These are phyloP conservation scores for Fusarium pininemorale DNA, from an alignment of 2,329 filamentous ascomycete genomes.

Conservation along the genomic window DNA sequence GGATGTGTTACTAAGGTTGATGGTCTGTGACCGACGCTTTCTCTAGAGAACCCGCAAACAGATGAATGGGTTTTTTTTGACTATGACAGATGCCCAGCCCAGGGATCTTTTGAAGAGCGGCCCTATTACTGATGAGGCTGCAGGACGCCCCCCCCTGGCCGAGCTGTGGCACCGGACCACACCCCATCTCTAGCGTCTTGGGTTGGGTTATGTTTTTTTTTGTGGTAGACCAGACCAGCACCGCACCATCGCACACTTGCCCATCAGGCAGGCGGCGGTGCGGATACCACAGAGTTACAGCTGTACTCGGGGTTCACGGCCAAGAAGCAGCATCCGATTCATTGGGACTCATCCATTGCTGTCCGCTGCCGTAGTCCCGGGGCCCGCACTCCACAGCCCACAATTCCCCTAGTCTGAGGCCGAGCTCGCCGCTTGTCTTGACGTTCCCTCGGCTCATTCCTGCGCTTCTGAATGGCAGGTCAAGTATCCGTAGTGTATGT, in stretches of 20 bases:
- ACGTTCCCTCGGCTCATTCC: slow-evolving; percentile 32
- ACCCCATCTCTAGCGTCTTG: slow-evolving; percentile 35
- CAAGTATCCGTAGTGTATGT: not conserved
- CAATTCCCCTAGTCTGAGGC: slow-evolving; percentile 25
- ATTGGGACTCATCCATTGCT: slow-evolving; percentile 32
- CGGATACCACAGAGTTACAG: slow-evolving; percentile 9
- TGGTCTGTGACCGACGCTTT: slow-evolving; percentile 22
- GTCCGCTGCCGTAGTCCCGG: slow-evolving; percentile 38
- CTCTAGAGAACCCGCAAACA: slow-evolving; percentile 13
- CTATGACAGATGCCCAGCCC: slow-evolving; percentile 36
- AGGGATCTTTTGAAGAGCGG: slow-evolving; percentile 37
- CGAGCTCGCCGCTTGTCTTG: slow-evolving; percentile 27
- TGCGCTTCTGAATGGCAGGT: slow-evolving; percentile 22
- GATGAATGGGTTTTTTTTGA: slow-evolving; percentile 11
- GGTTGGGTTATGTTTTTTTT: slow-evolving; percentile 12
- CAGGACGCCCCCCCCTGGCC: slow-evolving; percentile 23
- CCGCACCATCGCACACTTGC: slow-evolving; percentile 21
- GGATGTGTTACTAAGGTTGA: slow-evolving; percentile 17
- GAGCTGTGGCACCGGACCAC: slow-evolving; percentile 34
- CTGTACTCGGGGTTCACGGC: slow-evolving; percentile 36
- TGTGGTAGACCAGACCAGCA: slow-evolving; percentile 11
- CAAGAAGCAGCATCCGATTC: slow-evolving; percentile 29
- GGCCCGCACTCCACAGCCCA: slow-evolving; percentile 36
- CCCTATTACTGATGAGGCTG: slow-evolving; percentile 34
- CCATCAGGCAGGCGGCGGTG: not conserved